Evolutionary conservation across 108 stramenopile species (phyloP), one percentile per base, ranked within the genome.

Genomic region (Halocafeteria seosinensis): DNA sequence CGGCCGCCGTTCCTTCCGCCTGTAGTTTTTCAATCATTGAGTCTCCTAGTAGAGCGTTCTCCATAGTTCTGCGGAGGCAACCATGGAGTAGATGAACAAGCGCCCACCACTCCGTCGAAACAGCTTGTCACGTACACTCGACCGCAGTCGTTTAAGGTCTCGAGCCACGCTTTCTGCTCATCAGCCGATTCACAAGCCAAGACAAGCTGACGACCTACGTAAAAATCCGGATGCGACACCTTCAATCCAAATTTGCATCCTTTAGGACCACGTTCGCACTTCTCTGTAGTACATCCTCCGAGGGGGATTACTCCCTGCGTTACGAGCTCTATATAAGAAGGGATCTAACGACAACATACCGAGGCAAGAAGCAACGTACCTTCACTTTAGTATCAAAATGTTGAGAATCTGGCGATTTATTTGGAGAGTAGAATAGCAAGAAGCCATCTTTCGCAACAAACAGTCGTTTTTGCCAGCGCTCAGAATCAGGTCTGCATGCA

Each of bases 381-480:
- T 53, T 53, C 6, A 30, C 34, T 35, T 59, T 59, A 35, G 6
- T 59, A n/a, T 59, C 57, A 25, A 59, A 59, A 3, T 26, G 28
- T 13, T 11, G 13, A 11, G 17, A 2, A 2, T 6, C 25, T 17
- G 57, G 27, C 2, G 57, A 30, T 35, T 59, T 6, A 13, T 2
- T 27, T 17, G 57, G 57, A 11, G 6, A 33, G n/a, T 59, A 59
- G 57, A 35, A 59, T 35, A 59, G 36, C 57, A 59, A 25, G 28
- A 59, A 59, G 2, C 57, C 57, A 28, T 59, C 57, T 35, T 59
- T 59, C 2, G 57, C 57, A 21, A 59, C n/a, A 17, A 59, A 59
- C 28, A 59, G 28, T n/a, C 57, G 57, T 13, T 25, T 8, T n/a
- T 59, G 57, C 57, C 57, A 59, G 21, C n/a, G 12, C 57, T 59